These are phyloP conservation scores for Colletotrichum cuscutae DNA, from an alignment of 2,329 filamentous ascomycete genomes.

Conservation along the genomic window DNA sequence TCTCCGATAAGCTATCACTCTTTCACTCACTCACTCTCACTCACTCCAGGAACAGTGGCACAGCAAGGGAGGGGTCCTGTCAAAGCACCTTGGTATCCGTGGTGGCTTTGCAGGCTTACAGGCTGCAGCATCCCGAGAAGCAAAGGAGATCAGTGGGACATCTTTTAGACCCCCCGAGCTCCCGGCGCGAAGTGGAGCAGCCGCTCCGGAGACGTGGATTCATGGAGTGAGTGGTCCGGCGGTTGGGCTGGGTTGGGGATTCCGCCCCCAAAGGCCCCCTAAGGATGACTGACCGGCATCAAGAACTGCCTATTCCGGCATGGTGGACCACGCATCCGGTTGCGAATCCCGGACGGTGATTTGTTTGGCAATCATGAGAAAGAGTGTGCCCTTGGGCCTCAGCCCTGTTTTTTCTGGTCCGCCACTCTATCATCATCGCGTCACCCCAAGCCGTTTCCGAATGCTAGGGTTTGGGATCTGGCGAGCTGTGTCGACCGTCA, in stretches of 20 bases:
- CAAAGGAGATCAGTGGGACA: slow-evolving; percentile 21
- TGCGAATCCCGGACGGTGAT: background rate
- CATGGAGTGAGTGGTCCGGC: slow-evolving; percentile 10
- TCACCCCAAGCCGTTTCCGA: slow-evolving; percentile 5
- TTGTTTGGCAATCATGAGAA: slow-evolving; percentile 1
- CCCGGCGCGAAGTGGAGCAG: slow-evolving; percentile 5
- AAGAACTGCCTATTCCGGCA: slow-evolving; percentile 8
- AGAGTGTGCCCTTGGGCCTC: background rate
- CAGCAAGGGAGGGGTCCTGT: background rate
- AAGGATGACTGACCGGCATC: background rate
- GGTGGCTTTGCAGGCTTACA: background rate
- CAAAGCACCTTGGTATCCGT: background rate
- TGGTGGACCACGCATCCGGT: slow-evolving; percentile 4
- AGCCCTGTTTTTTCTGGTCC: slow-evolving; percentile 5
- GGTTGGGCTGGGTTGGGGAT: background rate
- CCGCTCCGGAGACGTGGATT: background rate
- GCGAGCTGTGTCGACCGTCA: background rate
- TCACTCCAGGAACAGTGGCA: background rate
- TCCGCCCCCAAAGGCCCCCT: background rate
- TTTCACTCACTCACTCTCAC: no score
- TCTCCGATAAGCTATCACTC: background rate
- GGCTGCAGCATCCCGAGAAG: slow-evolving; percentile 22
- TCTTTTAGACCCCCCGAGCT: background rate
- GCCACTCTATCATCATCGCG: slow-evolving; percentile 31
- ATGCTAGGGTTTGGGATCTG: background rate